phyloP scores from a whole-genome alignment of 2,329 filamentous ascomycete species.

The Fusarium palustre region DNA sequence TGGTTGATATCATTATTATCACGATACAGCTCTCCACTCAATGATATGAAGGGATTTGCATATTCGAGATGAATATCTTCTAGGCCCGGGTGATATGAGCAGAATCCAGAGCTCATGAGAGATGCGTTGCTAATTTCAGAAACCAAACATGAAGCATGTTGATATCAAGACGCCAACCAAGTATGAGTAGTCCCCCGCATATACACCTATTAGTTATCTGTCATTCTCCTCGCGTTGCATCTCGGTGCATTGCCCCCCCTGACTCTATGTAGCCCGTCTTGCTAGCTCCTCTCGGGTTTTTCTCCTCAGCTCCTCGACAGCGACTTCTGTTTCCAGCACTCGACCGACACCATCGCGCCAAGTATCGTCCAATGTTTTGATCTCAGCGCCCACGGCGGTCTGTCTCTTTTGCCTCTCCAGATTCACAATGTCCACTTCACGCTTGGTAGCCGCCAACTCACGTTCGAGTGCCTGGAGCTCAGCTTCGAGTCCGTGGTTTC shows the following conservation, averaged over 20 bases:
- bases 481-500: constrained; percentile 83
- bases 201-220: not conserved
- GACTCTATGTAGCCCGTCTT: constrained; percentile 39
- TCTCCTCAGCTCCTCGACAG: constrained; percentile 76
- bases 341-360: constrained; percentile 84
- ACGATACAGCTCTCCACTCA: constrained; percentile 16
- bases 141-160: constrained; percentile 5
- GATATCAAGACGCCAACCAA: constrained; percentile 34
- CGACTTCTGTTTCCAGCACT: constrained; percentile 88
- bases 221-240: not conserved
- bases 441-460: constrained; percentile 76
- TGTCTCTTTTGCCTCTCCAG: constrained; percentile 76
- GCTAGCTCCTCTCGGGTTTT: constrained; percentile 74
- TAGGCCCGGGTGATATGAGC: not conserved
- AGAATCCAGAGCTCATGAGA: not conserved
- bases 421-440: constrained; percentile 79
- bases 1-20: constrained; percentile 43
- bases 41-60: constrained; percentile 5
- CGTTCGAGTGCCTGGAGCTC: constrained; percentile 73
- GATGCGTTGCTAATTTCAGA: not conserved
- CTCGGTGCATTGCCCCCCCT: not conserved
- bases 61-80: not conserved
- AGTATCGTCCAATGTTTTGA: constrained; percentile 77
- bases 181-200: not conserved
- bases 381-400: constrained; percentile 77